These are phyloP conservation scores for Wickerhamiella azyma DNA, from an alignment of 805 yeast species.

Conservation along the genomic window DNA sequence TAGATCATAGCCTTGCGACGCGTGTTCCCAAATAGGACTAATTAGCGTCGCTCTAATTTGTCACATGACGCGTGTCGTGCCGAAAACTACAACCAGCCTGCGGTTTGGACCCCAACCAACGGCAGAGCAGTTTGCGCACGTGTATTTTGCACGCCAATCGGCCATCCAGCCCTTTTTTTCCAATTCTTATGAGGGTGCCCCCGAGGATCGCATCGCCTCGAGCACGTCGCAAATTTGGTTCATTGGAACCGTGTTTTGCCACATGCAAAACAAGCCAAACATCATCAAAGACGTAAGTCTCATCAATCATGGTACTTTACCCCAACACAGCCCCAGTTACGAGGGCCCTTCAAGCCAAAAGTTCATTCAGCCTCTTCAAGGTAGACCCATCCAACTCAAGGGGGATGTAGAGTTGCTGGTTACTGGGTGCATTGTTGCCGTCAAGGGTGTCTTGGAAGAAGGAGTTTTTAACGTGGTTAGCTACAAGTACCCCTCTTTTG, in stretches of 20 bases:
- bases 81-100: neutral
- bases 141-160: neutral
- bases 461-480: constrained; percentile 81
- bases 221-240: constrained; percentile 44
- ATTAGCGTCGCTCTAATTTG: neutral
- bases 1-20: too few relatives aligned
- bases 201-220: neutral
- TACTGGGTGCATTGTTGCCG: constrained; percentile 80
- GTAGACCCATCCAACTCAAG: constrained; percentile 44
- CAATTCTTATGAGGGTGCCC: neutral
- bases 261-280: constrained; percentile 73
- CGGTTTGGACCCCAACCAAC: neutral
- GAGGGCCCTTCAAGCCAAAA: constrained; percentile 34
- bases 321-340: constrained; percentile 21
- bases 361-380: constrained; percentile 85
- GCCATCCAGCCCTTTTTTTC: neutral
- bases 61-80: neutral
- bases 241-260: constrained; percentile 74
- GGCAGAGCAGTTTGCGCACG: neutral
- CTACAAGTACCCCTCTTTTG: constrained; percentile 51
- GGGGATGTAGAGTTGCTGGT: constrained; percentile 39
- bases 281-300: constrained; percentile 63
- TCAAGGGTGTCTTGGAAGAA: constrained; percentile 53
- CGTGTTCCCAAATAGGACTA: too few relatives aligned
- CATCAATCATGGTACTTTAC: constrained; percentile 17